Conservation (phyloP, 2,329 filamentous ascomycete genomes). For the Colletotrichum lentis region DNA sequence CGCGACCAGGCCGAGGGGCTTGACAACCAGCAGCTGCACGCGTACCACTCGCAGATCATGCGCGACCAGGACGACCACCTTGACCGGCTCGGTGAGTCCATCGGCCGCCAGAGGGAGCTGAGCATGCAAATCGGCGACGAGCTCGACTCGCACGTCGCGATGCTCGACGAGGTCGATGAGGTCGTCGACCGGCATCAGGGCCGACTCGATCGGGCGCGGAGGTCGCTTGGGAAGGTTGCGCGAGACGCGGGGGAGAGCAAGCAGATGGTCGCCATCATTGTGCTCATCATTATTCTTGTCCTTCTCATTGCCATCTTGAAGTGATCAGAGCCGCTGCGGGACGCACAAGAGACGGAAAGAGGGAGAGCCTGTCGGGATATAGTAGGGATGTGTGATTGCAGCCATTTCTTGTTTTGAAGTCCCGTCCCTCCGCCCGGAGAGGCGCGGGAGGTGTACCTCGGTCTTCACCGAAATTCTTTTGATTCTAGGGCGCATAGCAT, state of each 20-base stretch:
- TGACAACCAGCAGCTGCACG: constrained; percentile 85
- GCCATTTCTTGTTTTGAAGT: not conserved
- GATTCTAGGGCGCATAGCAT: constrained; percentile 31
- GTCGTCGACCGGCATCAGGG: constrained; percentile 82
- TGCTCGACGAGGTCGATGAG: constrained; percentile 89
- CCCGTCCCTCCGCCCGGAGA: constrained; percentile 42
- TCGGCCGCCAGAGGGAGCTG: constrained; percentile 87
- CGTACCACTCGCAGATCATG: constrained; percentile 81
- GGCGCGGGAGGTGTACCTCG: constrained; percentile 47
- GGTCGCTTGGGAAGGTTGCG: constrained; percentile 75
- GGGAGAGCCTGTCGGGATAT: too few relatives aligned
- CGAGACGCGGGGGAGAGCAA: constrained; percentile 82
- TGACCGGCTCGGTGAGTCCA: constrained; percentile 85
- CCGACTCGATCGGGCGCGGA: constrained; percentile 77
- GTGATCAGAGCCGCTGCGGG: constrained; percentile 58
- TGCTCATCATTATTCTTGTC: constrained; percentile 82
- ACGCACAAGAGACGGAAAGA: not conserved
- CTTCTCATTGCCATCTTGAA: constrained; percentile 85
- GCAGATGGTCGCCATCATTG: constrained; percentile 83
- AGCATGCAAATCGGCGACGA: constrained; percentile 97
- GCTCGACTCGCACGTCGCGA: constrained; percentile 85
- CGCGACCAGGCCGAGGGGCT: constrained; percentile 67
- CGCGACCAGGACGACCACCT: constrained; percentile 93
- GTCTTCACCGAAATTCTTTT: constrained; percentile 16
- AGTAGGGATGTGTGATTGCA: not conserved